These are phyloP conservation scores for Pichia sp. DNA, from an alignment of 1,139 yeast species.

Conservation along the genomic window DNA sequence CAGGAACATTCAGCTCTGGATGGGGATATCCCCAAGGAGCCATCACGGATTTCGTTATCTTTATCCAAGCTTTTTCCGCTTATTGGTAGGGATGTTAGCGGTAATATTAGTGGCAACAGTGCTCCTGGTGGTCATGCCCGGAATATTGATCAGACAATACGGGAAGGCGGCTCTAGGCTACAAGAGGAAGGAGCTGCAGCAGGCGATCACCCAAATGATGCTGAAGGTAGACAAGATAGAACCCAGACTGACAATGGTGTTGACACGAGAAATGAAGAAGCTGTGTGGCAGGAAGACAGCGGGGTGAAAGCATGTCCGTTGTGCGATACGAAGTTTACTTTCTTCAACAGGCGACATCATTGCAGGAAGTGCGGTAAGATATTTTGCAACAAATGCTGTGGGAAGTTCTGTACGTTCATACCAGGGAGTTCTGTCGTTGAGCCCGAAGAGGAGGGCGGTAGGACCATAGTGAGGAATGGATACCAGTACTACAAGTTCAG, in stretches of 20 bases:
- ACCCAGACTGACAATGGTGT: neutral
- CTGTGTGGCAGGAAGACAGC: slow-evolving; percentile 78
- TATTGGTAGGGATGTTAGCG: neutral
- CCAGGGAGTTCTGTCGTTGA: slow-evolving; percentile 47
- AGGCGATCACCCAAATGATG: neutral
- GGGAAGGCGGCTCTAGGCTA: neutral
- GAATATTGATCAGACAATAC: neutral
- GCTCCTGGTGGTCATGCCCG: neutral
- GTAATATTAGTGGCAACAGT: neutral
- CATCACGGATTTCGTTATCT: neutral
- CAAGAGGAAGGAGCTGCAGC: neutral
- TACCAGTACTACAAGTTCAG: slow-evolving; percentile 34
- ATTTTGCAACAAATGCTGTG: slow-evolving; percentile 66
- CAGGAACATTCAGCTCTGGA: neutral
- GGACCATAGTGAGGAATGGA: slow-evolving; percentile 35
- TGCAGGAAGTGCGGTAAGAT: slow-evolving; percentile 83
- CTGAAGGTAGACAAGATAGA: too few species aligned
- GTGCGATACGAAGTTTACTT: slow-evolving; percentile 55
- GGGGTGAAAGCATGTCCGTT: slow-evolving; percentile 55
- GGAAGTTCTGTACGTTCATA: slow-evolving; percentile 39
- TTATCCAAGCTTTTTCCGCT: neutral
- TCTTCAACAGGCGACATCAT: slow-evolving; percentile 82
- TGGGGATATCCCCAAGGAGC: neutral
- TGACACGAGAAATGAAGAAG: slow-evolving; percentile 23
- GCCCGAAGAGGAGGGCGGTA: slow-evolving; percentile 27